Percentiles rank a stretch among this genome's conserved stretches.
phyloP scores from a whole-genome alignment of 257 asterid genomes.

The Solanum virginianum region DNA sequence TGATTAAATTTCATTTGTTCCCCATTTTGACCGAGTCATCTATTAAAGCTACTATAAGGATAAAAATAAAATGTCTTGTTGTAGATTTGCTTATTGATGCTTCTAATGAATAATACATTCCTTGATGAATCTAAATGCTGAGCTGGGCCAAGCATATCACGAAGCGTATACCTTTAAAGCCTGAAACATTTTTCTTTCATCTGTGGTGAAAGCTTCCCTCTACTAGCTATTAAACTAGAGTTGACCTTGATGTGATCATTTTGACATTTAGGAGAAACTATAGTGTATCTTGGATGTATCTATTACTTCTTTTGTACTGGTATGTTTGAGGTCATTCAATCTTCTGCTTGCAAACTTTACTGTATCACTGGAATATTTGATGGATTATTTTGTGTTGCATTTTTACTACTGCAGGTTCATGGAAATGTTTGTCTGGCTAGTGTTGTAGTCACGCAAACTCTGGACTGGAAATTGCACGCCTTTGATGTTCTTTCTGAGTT shows the following conservation, averaged over 20 bases:
- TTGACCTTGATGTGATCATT: neutral
- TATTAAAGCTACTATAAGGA: neutral
- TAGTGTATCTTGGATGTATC: neutral
- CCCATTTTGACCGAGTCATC: neutral
- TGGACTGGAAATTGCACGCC: conserved; percentile 98
- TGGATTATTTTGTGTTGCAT: neutral
- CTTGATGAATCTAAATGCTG: neutral
- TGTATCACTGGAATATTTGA: neutral
- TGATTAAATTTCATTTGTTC: neutral
- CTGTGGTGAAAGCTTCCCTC: neutral
- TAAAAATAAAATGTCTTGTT: neutral
- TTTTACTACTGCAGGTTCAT: conserved; percentile 65
- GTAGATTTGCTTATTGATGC: neutral
- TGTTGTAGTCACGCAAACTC: conserved; percentile 91
- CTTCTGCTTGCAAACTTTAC: neutral
- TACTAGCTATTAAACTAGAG: neutral
- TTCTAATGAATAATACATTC: neutral
- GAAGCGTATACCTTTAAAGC: neutral
- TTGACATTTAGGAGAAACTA: neutral
- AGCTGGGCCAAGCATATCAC: neutral
- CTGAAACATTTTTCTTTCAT: neutral
- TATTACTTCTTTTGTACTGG: neutral
- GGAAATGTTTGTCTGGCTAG: conserved; percentile 97
- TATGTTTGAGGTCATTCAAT: neutral
- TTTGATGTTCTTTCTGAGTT: conserved; percentile 94